phyloP scores from a whole-genome alignment of 202 grass and related monocot species.

The Eragrostis tef region DNA sequence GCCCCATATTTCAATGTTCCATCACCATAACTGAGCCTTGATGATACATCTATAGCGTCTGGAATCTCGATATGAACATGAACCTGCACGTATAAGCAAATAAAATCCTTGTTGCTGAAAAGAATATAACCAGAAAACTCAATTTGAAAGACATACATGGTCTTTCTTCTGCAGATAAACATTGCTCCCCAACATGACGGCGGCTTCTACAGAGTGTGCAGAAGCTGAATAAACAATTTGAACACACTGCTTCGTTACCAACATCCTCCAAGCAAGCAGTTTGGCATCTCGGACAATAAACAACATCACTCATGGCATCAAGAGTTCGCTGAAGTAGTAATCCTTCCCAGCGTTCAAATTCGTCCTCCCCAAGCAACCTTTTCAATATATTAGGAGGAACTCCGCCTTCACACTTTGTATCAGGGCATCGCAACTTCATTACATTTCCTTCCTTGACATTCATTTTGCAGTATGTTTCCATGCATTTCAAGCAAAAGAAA shows the following conservation, averaged over 20 bases:
- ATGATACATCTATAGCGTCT: slow-evolving; percentile 64
- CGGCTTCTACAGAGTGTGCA: slow-evolving; percentile 82
- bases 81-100: slow-evolving; percentile 57
- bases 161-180: slow-evolving; percentile 68
- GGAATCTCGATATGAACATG: slow-evolving; percentile 63
- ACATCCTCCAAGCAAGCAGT: slow-evolving; percentile 90
- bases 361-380: slow-evolving; percentile 69
- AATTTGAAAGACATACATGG: slow-evolving; percentile 50
- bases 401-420: slow-evolving; percentile 65
- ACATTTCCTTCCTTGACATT: slow-evolving; percentile 92
- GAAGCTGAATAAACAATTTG: slow-evolving; percentile 93
- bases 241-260: slow-evolving; percentile 86
- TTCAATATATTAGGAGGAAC: slow-evolving; percentile 84
- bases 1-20: slow-evolving; percentile 60
- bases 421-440: slow-evolving; percentile 81
- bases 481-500: slow-evolving; percentile 93
- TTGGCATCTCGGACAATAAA: slow-evolving; percentile 92
- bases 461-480: slow-evolving; percentile 89
- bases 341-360: slow-evolving; percentile 72
- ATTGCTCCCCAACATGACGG: slow-evolving; percentile 84
- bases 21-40: slow-evolving; percentile 63
- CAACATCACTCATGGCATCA: slow-evolving; percentile 91
- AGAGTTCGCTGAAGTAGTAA: slow-evolving; percentile 85
- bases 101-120: slow-evolving; percentile 33
- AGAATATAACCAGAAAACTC: slow-evolving; percentile 37